phyloP scores from a whole-genome alignment of 2,329 filamentous ascomycete species.

The Didymella sp. region DNA sequence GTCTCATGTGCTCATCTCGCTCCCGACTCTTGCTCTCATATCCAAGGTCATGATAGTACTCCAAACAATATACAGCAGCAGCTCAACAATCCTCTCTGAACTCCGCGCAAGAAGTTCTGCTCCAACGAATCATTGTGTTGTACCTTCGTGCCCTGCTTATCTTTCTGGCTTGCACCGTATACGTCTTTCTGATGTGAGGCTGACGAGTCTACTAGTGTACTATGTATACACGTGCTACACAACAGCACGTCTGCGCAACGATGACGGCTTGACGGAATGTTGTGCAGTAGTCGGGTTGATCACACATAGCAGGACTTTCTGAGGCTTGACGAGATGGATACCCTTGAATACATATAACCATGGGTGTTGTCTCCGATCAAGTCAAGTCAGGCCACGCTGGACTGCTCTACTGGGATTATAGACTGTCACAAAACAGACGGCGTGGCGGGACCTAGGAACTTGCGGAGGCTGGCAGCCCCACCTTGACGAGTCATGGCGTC shows the following conservation, averaged over 20 bases:
- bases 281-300: background rate
- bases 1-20: no score
- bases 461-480: conserved; percentile 7
- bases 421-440: background rate
- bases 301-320: background rate
- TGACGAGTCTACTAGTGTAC: background rate
- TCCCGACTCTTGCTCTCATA: no score
- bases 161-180: no score
- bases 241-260: background rate
- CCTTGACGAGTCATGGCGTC: no score
- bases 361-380: background rate
- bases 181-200: background rate
- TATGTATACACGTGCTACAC: background rate
- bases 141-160: no score
- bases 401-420: background rate
- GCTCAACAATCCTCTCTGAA: no score
- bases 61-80: no score
- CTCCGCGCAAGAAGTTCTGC: no score
- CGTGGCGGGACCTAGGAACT: background rate
- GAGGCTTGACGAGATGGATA: background rate
- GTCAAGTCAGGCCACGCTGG: background rate
- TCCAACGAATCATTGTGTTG: no score
- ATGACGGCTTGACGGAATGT: background rate
- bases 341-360: background rate
- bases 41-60: no score